Base-by-base conservation (phyloP, 306 rosid genomes). In the Castanospermum australe region DNA sequence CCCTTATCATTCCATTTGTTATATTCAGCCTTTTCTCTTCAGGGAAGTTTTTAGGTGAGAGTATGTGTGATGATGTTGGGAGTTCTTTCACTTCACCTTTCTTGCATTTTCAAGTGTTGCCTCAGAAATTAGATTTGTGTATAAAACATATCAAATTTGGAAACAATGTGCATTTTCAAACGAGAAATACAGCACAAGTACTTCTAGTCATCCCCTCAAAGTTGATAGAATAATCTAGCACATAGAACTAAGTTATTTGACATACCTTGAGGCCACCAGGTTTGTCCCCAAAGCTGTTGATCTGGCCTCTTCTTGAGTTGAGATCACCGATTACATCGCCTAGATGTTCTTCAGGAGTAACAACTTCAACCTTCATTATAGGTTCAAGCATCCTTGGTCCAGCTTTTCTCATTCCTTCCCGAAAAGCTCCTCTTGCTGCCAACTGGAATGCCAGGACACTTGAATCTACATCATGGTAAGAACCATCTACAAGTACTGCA, bases 291-390 rank as follows among this genome's bases (percentile, higher is more conserved):
- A 95, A 95, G 83, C 84, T 91, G 89, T 95, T 95, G 88, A 95
- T 95, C 79, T 91, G 98, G 0, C 98, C 99, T 93, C 99, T 92
- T 86, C 99, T 90, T 4, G 99, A 95, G 91, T 95, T 95, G 67
- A 95, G 97, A 88, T 95, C 98, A 63, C 98, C 99, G 38, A 95
- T 95, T 17, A 95, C 99, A 70, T 95, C 99, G 66, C 99, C 97
- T 24, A 95, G 85, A 85, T 95, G 99, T 73, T 95, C 98, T 81
- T 95, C 97, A 15, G 97, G 98, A 5, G 99, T 95, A 70, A 95
- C 91, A 75, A 95, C 99, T 82, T 95, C 99, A 24, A 95, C 99
- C 79, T 88, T 93, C 98, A 95, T 95, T 35, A 93, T 59, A 5
- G 99, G 99, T 78, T 95, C 99, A 36, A 95, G 98, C 99, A 95